phyloP scores from a whole-genome alignment of 495 filamentous ascomycete genomes.

The Haplographium delicatum region DNA sequence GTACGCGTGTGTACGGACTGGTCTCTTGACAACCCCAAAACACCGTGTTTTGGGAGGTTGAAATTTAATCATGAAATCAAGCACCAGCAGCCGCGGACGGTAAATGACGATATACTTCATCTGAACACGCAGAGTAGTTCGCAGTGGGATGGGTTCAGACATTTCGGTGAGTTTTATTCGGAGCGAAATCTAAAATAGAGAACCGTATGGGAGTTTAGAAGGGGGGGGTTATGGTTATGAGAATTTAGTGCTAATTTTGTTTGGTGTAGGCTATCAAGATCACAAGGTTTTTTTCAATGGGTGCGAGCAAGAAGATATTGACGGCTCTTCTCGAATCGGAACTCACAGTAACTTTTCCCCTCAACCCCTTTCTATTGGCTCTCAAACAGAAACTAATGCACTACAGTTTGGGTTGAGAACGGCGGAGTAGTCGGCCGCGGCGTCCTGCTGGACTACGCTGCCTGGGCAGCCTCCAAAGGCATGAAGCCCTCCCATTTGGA shows the following conservation, averaged over 20 bases:
- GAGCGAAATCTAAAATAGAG: too few relatives aligned
- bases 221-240: too few relatives aligned
- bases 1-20: constrained; percentile 35
- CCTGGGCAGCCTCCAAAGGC: constrained; percentile 27
- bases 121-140: constrained; percentile 48
- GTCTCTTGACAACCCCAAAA: constrained; percentile 17
- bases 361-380: too few relatives aligned
- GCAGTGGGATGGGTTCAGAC: constrained; percentile 54
- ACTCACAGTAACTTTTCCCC: constrained; percentile 17
- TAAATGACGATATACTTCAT: constrained; percentile 47
- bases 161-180: constrained; percentile 41
- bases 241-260: neutral
- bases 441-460: constrained; percentile 45
- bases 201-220: too few relatives aligned
- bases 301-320: constrained; percentile 33
- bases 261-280: constrained; percentile 16
- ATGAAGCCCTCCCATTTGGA: constrained; percentile 34
- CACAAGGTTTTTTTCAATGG: constrained; percentile 48
- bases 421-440: constrained; percentile 47
- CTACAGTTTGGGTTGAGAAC: constrained; percentile 22
- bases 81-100: constrained; percentile 35
- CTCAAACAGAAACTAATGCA: constrained; percentile 2
- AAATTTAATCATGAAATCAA: constrained; percentile 30
- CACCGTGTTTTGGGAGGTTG: constrained; percentile 31
- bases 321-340: constrained; percentile 27